Evolutionary conservation across 116 monocot genomes (phyloP).

Genomic region (Dioscorea cayenensis): DNA sequence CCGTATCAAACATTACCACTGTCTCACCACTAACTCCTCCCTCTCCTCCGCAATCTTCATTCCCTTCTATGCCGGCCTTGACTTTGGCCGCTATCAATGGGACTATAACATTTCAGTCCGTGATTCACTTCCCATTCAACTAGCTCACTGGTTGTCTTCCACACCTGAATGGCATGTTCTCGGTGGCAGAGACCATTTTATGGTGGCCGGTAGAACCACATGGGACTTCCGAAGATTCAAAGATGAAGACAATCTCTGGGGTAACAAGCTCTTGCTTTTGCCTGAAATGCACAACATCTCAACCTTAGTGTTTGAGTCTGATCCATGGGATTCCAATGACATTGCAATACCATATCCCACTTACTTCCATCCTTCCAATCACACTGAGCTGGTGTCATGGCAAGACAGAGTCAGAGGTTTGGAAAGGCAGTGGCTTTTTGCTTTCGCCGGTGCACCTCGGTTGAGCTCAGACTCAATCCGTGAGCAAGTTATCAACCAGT

Average conservation of each 20-base stretch:
- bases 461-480: not conserved
- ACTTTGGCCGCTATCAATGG: not conserved
- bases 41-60: not conserved
- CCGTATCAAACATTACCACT: not conserved
- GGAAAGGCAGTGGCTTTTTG: not conserved
- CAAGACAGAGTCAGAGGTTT: not conserved
- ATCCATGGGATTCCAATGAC: not conserved
- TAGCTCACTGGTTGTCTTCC: not conserved
- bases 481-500: not conserved
- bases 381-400: not conserved
- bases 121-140: not conserved
- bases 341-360: not conserved
- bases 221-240: conserved; percentile 9
- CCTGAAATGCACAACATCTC: not conserved
- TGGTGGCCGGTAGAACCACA: conserved; percentile 10
- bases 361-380: not conserved
- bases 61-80: not conserved
- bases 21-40: not conserved
- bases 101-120: not conserved
- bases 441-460: not conserved
- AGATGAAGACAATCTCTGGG: not conserved
- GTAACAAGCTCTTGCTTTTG: conserved; percentile 1
- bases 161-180: conserved; percentile 8
- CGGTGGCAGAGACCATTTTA: conserved; percentile 12
- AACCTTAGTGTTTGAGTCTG: not conserved